phyloP scores from a whole-genome alignment of 805 yeast genomes.

The Wickerhamomyces hampshirensis region DNA sequence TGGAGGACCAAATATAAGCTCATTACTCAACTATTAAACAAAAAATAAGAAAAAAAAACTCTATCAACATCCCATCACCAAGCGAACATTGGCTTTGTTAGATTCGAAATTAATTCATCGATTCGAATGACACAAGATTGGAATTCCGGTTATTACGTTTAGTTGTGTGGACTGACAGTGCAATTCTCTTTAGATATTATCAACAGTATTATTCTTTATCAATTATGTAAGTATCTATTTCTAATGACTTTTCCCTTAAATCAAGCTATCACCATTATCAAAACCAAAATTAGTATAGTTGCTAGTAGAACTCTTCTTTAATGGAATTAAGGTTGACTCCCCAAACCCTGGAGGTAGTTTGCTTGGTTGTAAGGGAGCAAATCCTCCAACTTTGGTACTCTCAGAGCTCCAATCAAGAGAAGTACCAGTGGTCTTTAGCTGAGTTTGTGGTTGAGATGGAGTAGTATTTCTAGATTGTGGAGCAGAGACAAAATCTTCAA shows the following conservation, averaged over 20 bases:
- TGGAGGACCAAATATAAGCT: no score
- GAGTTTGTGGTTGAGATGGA: slow-evolving; percentile 3
- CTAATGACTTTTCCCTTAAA: no score
- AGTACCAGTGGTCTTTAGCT: not conserved
- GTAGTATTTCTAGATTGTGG: slow-evolving; percentile 20
- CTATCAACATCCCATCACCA: not conserved
- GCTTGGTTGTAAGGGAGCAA: slow-evolving; percentile 4
- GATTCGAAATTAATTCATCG: no score
- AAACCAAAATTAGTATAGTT: slow-evolving; percentile 3
- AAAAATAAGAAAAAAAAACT: no score
- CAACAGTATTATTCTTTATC: no score
- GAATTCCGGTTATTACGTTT: no score
- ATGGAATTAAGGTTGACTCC: slow-evolving; percentile 27
- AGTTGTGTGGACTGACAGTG: no score
- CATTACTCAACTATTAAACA: no score
- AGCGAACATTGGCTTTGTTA: not conserved
- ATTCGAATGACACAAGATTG: no score
- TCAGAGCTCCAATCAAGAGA: slow-evolving; percentile 23
- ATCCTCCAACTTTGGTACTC: slow-evolving; percentile 5
- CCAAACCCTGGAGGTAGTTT: slow-evolving; percentile 41
- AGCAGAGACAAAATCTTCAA: slow-evolving; percentile 29
- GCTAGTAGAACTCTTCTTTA: slow-evolving; percentile 21
- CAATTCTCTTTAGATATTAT: no score
- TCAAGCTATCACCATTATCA: slow-evolving; percentile 15
- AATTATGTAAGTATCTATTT: no score